Evolutionary conservation across 225 moss, liverwort and hornwort species (phyloP), one percentile per base, ranked within the genome.

Genomic region (Takakia lepidozioides): DNA sequence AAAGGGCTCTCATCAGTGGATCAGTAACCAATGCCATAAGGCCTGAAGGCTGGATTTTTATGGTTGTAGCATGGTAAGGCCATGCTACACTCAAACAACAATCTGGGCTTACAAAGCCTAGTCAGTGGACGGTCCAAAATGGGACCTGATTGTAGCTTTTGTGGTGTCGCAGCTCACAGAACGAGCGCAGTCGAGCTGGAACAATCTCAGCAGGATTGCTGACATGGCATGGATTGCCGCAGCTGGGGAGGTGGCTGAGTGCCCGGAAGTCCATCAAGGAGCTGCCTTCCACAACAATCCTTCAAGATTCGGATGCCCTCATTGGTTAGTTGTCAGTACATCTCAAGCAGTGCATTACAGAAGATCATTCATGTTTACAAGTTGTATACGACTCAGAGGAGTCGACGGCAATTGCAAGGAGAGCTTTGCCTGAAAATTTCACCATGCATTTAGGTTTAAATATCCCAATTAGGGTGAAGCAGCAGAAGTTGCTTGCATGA

Each of bases 231-330:
- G 66, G 57, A 6, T 66, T 66, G 24, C n/a, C 27, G 13, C 63
- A 57, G 48, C 60, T 79, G 3, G 79, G 70, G 27, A 66, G 59
- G n/a, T 79, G 73, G 73, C 56, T 78, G 25, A 34, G 66, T 22
- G 66, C 27, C 5, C 48, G 69, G 52, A 46, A 52, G 44, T 63
- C 59, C 28, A 40, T 78, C 62, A 63, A 66, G 34, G 11, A 73
- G 43, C 26, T 73, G 2, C 68, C 65, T 39, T 38, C 73, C 38
- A 66, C 69, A 10, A 51, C 49, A 3, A 59, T 73, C 16, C 66
- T 78, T 22, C 45, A 49, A 46, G 61, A 78, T 18, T 59, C 56
- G 13, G 56, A 36, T 48, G 49, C 56, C 34, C 49, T 78, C 11
- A 32, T 11, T 32, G 32, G 32, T 32, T 6, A 32, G 32, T 32